Evolutionary conservation across 306 rosid species (phyloP).

Genomic region (Sphenostylis stenocarpa): DNA sequence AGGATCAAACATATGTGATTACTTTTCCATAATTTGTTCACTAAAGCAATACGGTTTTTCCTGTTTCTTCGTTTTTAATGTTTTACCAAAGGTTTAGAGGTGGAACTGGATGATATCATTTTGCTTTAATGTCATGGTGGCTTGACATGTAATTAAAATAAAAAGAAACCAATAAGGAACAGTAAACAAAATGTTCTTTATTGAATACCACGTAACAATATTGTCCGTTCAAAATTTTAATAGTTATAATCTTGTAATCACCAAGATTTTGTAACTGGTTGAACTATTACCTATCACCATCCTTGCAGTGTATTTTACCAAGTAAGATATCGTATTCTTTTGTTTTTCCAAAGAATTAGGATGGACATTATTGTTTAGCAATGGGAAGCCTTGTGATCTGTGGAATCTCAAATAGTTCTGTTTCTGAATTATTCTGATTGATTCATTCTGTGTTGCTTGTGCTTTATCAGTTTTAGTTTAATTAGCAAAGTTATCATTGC

Average conservation of each 20-base stretch:
- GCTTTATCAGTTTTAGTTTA: constrained; percentile 14
- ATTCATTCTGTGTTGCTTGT: constrained; percentile 15
- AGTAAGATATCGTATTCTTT: not conserved
- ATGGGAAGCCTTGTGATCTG: not conserved
- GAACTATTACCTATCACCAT: not conserved
- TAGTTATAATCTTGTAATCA: not conserved
- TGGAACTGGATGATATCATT: not conserved
- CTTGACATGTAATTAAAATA: not conserved
- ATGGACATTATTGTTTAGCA: constrained; percentile 5
- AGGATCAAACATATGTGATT: not conserved
- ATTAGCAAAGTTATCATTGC: constrained; percentile 4
- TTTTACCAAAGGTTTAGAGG: not conserved
- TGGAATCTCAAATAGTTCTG: constrained; percentile 17
- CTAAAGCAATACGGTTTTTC: not conserved
- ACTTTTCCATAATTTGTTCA: not conserved
- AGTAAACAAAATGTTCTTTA: not conserved
- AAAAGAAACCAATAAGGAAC: not conserved
- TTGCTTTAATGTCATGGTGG: not conserved
- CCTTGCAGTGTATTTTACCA: constrained; percentile 1
- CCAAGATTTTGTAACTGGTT: not conserved
- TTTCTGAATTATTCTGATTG: constrained; percentile 13
- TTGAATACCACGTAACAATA: not conserved
- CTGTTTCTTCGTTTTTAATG: not conserved
- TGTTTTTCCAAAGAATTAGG: not conserved
- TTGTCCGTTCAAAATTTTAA: not conserved